Evolutionary conservation across 208 protist genomes (phyloP).

Genomic region (Leishmania tropica): DNA sequence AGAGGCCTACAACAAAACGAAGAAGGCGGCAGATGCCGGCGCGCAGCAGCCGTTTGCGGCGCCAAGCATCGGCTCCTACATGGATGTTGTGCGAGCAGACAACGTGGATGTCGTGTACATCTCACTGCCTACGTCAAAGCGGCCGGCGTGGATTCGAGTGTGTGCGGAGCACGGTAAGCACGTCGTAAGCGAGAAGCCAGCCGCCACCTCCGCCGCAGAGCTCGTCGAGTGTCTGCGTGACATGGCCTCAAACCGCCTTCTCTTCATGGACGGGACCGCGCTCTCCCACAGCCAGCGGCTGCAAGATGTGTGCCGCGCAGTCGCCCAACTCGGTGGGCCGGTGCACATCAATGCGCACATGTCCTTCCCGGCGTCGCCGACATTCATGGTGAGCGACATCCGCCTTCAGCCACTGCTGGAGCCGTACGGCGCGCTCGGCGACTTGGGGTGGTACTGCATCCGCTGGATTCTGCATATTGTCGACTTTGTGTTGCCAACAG

Average conservation of each 20-base stretch:
- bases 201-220: conserved; percentile 35
- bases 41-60: conserved; percentile 18
- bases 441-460: conserved; percentile 83
- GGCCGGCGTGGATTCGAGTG: conserved; percentile 55
- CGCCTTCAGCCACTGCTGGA: conserved; percentile 58
- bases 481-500: conserved; percentile 53
- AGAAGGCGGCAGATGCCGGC: conserved; percentile 3
- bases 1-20: conserved; percentile 3
- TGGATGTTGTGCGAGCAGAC: conserved; percentile 45
- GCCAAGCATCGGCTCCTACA: conserved; percentile 46
- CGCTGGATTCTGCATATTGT: conserved; percentile 70
- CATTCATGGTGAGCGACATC: conserved; percentile 65
- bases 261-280: conserved; percentile 77
- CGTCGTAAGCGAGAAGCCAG: conserved; percentile 74
- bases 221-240: conserved; percentile 52
- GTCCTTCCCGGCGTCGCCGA: conserved; percentile 47
- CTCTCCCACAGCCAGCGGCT: conserved; percentile 61
- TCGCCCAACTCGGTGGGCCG: conserved; percentile 39
- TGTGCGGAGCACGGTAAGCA: conserved; percentile 67
- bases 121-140: conserved; percentile 49
- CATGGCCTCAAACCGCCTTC: conserved; percentile 45
- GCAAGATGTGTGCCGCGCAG: conserved; percentile 41
- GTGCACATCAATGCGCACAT: conserved; percentile 59
- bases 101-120: conserved; percentile 80
- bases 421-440: conserved; percentile 67